Evolutionary conservation across 495 filamentous ascomycete genomes (phyloP), one percentile per base, ranked within the genome.

Genomic region (Tuber calosporum): DNA sequence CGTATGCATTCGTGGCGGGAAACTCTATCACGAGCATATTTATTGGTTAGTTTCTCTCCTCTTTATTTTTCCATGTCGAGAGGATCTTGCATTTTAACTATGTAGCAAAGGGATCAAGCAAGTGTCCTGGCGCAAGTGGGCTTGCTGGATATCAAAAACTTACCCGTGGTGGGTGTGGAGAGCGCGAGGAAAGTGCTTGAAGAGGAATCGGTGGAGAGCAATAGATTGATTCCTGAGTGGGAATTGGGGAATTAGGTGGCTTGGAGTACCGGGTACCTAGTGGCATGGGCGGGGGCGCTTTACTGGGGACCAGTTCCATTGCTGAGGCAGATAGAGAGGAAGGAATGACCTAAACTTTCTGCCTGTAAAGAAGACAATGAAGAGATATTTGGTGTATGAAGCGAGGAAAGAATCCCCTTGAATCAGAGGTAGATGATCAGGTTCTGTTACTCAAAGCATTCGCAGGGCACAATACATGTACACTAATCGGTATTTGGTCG

Each of bases 1-100:
- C 17, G 90, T 95, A 39, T 89, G 89, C 73, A 83, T 95, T 69
- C 85, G 92, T 20, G 92, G 87, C 3, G 90, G 90, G 6, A 88
- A 88, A 69, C 84, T 97, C 5, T 93, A 89, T 79, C 89, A 91
- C 70, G 93, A 97, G 82, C 90, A 94, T 77, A 89, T 94, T 26
- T 90, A 91, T 76, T 97, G 93, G 93, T 78, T 70, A 37, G 76
- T 48, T 37, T 45, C 0, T 15, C 11, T 4, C 34, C 37, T 37
- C 2, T 22, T 36, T 26, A n/a, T 9, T 17, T 53, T 11, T 5
- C 26, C 15, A 8, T 4, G 26, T 37, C 62, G 26, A 62, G 26
- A 19, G 15, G 34, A 58, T 30, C n/a, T 13, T 11, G n/a, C 7
- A 26, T 58, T 58, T 36, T 37, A 45, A 36, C 69, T 38, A 77